These are phyloP conservation scores for Sindora glabra DNA, from an alignment of 306 rosid species.

Conservation along the genomic window DNA sequence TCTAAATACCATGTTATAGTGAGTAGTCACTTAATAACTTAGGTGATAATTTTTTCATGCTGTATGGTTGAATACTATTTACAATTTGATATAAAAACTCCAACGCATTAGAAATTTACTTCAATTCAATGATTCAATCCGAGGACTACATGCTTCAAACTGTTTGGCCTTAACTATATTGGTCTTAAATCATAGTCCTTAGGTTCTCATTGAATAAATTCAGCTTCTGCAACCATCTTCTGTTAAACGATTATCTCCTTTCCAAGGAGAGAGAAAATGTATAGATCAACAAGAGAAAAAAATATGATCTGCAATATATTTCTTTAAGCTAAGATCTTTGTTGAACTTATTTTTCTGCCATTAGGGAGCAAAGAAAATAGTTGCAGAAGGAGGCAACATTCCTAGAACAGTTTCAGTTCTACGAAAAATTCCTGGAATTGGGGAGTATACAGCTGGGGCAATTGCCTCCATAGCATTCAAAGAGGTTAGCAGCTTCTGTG, in stretches of 20 bases:
- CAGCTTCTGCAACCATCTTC: neutral
- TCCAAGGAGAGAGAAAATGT: neutral
- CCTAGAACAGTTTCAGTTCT: slow-evolving; percentile 63
- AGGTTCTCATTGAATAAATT: neutral
- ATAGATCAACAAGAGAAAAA: neutral
- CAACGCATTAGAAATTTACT: too few species aligned
- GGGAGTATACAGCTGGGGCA: slow-evolving; percentile 89
- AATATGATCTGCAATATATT: neutral
- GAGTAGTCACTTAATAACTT: too few species aligned
- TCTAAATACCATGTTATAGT: too few species aligned
- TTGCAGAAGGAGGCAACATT: slow-evolving; percentile 50
- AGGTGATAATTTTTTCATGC: too few species aligned
- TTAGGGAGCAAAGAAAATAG: slow-evolving; percentile 84
- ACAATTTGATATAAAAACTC: too few species aligned
- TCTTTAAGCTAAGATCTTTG: neutral
- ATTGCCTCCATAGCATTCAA: slow-evolving; percentile 88
- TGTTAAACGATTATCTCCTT: neutral
- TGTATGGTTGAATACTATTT: too few species aligned
- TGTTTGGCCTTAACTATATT: too few species aligned
- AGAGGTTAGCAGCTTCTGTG: slow-evolving; percentile 43
- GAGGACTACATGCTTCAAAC: too few species aligned
- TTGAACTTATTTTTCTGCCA: slow-evolving; percentile 9
- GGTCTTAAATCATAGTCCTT: neutral
- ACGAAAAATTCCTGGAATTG: slow-evolving; percentile 67
- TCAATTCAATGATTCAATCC: too few species aligned